Percentiles rank a stretch among this genome's conserved stretches.
Evolutionary conservation across 805 yeast species (phyloP).

Genomic region (Isabelozyma pseudorhagii): DNA sequence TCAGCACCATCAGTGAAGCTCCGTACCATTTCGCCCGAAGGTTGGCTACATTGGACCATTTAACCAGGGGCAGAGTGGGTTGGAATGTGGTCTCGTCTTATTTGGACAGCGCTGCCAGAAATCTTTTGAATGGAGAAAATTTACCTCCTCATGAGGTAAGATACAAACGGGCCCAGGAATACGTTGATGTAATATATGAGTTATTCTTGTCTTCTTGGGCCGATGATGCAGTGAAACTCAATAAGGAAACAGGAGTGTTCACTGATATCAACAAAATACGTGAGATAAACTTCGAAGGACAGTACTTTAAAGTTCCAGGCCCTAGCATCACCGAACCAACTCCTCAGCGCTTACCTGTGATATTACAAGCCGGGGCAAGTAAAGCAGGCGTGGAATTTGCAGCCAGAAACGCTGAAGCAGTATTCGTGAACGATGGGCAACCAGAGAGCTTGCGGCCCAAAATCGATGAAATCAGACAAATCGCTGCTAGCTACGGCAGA

Average conservation of each 20-base stretch:
- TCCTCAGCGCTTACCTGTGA: constrained; percentile 41
- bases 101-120: constrained; percentile 39
- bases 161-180: constrained; percentile 40
- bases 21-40: constrained; percentile 43
- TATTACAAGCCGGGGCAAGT: constrained; percentile 46
- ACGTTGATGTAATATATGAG: constrained; percentile 37
- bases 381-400: constrained; percentile 40
- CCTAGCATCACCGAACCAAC: constrained; percentile 42
- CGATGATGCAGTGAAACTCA: constrained; percentile 36
- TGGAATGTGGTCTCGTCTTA: constrained; percentile 47
- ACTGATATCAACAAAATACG: constrained; percentile 39
- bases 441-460: constrained; percentile 26
- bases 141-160: constrained; percentile 41
- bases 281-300: constrained; percentile 40
- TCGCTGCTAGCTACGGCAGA: constrained; percentile 34
- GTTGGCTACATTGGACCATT: constrained; percentile 42
- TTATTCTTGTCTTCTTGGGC: constrained; percentile 43
- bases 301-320: constrained; percentile 40
- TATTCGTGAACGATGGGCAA: constrained; percentile 33
- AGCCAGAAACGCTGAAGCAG: constrained; percentile 42
- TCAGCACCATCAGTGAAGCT: constrained; percentile 40
- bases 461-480: constrained; percentile 24
- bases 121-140: constrained; percentile 31
- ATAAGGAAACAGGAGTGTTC: constrained; percentile 25
- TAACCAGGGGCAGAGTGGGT: constrained; percentile 43